Base-by-base conservation (phyloP, 2,329 filamentous ascomycete species). In the Penicillium sp. region DNA sequence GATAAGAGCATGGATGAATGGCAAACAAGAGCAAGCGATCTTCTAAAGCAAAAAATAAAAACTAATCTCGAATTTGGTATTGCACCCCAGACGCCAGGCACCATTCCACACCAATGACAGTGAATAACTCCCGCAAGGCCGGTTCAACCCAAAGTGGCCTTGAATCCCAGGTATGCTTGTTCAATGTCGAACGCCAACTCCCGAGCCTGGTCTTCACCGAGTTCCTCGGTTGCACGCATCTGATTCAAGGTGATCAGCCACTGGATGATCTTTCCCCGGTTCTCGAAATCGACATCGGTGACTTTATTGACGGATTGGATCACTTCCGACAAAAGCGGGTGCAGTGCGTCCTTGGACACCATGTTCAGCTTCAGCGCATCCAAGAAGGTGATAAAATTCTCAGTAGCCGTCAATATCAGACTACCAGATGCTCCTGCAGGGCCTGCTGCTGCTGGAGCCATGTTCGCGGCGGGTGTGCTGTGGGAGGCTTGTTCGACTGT, bases 271-370 rank as follows among this genome's bases (percentile, higher is more conserved):
- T 97, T 97, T 60, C 87, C 89, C 58, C 94, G 84, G 65, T 85
- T 90, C 59, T 97, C 90, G 66, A 98, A 98, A 62, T 97, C 91
- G 55, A 84, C 81, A 66, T 95, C 89, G 3, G 91, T 96, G 56
- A 98, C 93, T 64, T 94, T 93, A 72, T 97, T 97, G 56, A 96
- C 91, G 2, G 88, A 90, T 64, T 96, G 91, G 53, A 98, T 98
- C 19, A 96, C 88, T 61, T 97, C 93, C 1, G 90, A 91, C 2
- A 98, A 78, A 19, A 98, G 75, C 3, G 93, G 93, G 65, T 98
- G 94, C n/a, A 98, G 75, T 55, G 93, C 89, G 68, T 97, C 91
- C 66, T 98, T 98, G 42, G 90, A 91, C 10, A 95, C 77, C 62
- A 97, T 82, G 39, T 91, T 90, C 48, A 98, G 81, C 66, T 90